phyloP scores from a whole-genome alignment of 371 early-diverging fungal species.

The Apophysomyces trapeziformis region DNA sequence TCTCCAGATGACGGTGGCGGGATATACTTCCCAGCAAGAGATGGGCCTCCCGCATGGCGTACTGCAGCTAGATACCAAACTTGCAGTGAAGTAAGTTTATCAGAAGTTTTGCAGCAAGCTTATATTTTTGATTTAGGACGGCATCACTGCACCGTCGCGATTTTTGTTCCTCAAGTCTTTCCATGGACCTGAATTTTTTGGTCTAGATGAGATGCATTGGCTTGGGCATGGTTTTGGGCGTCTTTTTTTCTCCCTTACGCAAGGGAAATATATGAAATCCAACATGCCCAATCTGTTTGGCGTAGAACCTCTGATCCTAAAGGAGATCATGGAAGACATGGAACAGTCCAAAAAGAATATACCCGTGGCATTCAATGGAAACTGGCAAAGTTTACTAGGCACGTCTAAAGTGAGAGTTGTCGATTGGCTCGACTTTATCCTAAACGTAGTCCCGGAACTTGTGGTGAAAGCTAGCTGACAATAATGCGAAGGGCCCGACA shows the following conservation, averaged over 20 bases:
- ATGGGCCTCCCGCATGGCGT: constrained; percentile 49
- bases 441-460: not conserved
- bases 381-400: not conserved
- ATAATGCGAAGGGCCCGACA: not conserved
- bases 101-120: not conserved
- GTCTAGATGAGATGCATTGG: constrained; percentile 5
- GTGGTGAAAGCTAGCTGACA: not conserved
- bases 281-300: not conserved
- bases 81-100: constrained; percentile 38
- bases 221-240: not conserved
- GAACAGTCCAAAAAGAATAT: not conserved
- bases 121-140: not conserved
- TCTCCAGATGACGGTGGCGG: not conserved
- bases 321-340: not conserved
- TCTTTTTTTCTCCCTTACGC: not conserved
- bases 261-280: not conserved
- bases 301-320: not conserved
- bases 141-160: not conserved
- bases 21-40: not conserved
- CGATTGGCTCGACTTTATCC: not conserved
- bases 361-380: not conserved
- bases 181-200: constrained; percentile 10
- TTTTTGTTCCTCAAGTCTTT: constrained; percentile 9
- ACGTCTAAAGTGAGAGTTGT: not conserved
- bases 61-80: constrained; percentile 84